A percentile compares a stretch with the other conserved stretches of the same genome.
Evolutionary conservation across 352 stramenopile species (phyloP).

Genomic region (Phytopythium chamaehyphon): DNA sequence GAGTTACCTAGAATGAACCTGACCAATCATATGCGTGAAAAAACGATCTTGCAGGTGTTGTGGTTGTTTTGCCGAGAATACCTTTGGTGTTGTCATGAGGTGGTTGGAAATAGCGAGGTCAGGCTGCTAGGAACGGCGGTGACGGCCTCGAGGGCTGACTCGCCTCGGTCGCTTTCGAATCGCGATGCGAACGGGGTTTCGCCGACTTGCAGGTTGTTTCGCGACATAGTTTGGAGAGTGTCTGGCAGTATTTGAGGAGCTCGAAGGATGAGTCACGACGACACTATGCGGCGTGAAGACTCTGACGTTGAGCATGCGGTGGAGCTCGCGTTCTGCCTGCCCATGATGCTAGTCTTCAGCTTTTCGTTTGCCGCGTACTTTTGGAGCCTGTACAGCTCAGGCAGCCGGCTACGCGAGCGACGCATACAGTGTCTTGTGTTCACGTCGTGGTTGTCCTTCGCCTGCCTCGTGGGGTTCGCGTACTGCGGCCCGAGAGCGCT

Average conservation of each 20-base stretch:
- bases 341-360: constrained; percentile 13
- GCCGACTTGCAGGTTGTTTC: too few relatives aligned
- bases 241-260: too few relatives aligned
- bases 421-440: constrained; percentile 7
- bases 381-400: constrained; percentile 9
- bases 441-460: constrained; percentile 8
- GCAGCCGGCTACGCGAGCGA: constrained; percentile 3
- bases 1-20: background rate
- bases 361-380: constrained; percentile 15
- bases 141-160: background rate
- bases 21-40: constrained; percentile 1
- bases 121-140: too few relatives aligned
- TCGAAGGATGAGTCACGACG: too few relatives aligned
- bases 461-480: constrained; percentile 12
- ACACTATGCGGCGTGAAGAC: background rate
- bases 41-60: constrained; percentile 3
- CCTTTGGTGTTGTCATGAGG: too few relatives aligned
- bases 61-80: too few relatives aligned
- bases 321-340: constrained; percentile 10
- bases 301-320: constrained; percentile 4
- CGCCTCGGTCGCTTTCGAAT: background rate
- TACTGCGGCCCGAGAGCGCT: constrained; percentile 6
- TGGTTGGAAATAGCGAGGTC: background rate
- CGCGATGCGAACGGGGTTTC: too few relatives aligned
- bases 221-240: too few relatives aligned